phyloP scores from a whole-genome alignment of 2,329 filamentous ascomycete genomes.

The Clarireedia monteithiana region DNA sequence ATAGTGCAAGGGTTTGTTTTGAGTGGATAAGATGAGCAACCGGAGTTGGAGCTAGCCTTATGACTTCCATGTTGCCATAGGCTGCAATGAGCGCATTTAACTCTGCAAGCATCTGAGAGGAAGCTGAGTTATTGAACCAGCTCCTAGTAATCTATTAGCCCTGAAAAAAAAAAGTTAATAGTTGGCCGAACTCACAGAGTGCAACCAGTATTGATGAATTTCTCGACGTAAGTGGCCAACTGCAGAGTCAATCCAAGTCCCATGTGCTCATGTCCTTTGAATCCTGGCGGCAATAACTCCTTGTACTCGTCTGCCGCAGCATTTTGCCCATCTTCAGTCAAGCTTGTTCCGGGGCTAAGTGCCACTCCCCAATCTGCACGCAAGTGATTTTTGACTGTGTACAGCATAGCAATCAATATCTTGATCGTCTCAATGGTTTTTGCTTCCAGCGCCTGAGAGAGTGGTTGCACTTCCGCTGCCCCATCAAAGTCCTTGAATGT shows the following conservation, averaged over 20 bases:
- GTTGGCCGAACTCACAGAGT: conserved; percentile 28
- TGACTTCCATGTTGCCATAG: conserved; percentile 58
- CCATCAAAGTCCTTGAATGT: conserved; percentile 7
- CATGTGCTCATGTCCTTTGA: conserved; percentile 48
- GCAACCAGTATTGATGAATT: conserved; percentile 49
- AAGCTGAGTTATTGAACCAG: conserved; percentile 53
- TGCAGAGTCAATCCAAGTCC: conserved; percentile 54
- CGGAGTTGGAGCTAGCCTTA: conserved; percentile 55
- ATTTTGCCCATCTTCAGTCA: conserved; percentile 27
- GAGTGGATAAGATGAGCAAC: conserved; percentile 59
- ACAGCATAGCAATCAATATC: conserved; percentile 52
- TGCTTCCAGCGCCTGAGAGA: conserved; percentile 25
- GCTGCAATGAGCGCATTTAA: conserved; percentile 48
- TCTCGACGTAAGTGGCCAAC: conserved; percentile 50
- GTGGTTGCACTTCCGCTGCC: background rate
- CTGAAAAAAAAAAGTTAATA: background rate
- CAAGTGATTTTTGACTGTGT: conserved; percentile 56
- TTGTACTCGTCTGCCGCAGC: conserved; percentile 39
- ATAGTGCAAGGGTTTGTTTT: conserved; percentile 55
- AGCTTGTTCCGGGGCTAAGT: conserved; percentile 21
- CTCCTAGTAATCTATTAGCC: conserved; percentile 29
- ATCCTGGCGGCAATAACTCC: conserved; percentile 39
- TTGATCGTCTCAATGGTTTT: conserved; percentile 51
- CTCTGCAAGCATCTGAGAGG: conserved; percentile 49
- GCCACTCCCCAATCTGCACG: conserved; percentile 53